Evolutionary conservation across 495 filamentous ascomycete species (phyloP).

Genomic region (Penicillium turbatum): DNA sequence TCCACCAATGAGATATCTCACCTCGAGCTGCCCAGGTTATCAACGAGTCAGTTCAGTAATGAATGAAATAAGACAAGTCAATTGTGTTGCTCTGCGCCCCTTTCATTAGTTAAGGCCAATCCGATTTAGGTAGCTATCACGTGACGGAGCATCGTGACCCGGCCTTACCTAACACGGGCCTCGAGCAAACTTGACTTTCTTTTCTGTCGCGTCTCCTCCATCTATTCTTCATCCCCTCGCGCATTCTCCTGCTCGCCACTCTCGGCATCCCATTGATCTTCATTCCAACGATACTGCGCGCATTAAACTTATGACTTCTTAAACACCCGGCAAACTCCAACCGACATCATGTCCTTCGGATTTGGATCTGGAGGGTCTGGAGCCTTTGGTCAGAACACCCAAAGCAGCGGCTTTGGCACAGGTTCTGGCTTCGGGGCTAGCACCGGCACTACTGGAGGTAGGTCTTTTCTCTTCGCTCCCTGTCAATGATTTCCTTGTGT

Average conservation of each 20-base stretch:
- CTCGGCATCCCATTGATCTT: conserved; percentile 6
- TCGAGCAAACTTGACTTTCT: conserved; percentile 23
- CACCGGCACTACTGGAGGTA: conserved; percentile 41
- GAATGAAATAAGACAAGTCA: neutral
- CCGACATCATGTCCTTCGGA: conserved; percentile 45
- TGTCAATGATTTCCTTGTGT: conserved; percentile 10
- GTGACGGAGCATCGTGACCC: conserved; percentile 27
- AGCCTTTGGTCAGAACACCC: conserved; percentile 60
- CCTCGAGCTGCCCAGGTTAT: neutral
- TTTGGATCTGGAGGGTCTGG: conserved; percentile 34
- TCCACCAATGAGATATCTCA: neutral
- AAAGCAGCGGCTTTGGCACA: conserved; percentile 48
- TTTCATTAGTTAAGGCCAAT: neutral
- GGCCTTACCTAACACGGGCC: conserved; percentile 25
- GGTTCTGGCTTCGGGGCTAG: conserved; percentile 38
- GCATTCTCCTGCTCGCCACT: conserved; percentile 10
- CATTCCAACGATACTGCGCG: conserved; percentile 10
- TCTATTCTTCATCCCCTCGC: conserved; percentile 23
- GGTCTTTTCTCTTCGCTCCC: conserved; percentile 29
- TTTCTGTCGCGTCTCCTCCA: conserved; percentile 28
- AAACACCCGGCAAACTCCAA: conserved; percentile 26
- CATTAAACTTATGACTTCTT: conserved; percentile 35
- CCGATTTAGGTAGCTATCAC: conserved; percentile 22
- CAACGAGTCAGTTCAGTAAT: neutral
- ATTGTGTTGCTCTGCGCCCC: neutral